Conservation (phyloP, 148 eudicot species). For the Polygonum maritimum region DNA sequence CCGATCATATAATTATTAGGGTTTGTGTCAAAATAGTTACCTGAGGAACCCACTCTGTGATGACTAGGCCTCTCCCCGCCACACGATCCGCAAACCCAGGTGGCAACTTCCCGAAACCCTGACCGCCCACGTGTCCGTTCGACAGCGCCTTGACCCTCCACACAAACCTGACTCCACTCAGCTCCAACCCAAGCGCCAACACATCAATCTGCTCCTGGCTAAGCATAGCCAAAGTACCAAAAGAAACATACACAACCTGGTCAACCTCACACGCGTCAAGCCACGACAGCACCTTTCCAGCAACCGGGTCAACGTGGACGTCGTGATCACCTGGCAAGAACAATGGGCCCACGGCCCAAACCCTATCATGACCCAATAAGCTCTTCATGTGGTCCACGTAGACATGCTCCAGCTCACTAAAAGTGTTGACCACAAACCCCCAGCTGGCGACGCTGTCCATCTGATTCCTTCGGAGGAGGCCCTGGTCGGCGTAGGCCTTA, state of each 20-base stretch:
- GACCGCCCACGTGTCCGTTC: neutral
- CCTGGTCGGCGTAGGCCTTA: too few species aligned
- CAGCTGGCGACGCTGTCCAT: too few species aligned
- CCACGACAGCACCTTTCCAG: neutral
- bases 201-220: neutral
- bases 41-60: neutral
- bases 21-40: neutral
- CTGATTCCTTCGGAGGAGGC: too few species aligned
- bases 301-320: too few species aligned
- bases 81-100: neutral
- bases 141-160: neutral
- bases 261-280: neutral
- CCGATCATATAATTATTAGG: neutral
- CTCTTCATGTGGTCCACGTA: neutral
- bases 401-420: neutral
- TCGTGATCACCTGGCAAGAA: neutral
- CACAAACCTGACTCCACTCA: neutral
- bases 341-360: neutral
- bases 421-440: too few species aligned
- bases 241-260: neutral
- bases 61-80: neutral
- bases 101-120: neutral
- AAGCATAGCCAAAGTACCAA: neutral
- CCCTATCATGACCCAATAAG: neutral
- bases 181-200: neutral